These are phyloP conservation scores for Phytomonas sp. DNA, from an alignment of 208 protist species.

Conservation along the genomic window DNA sequence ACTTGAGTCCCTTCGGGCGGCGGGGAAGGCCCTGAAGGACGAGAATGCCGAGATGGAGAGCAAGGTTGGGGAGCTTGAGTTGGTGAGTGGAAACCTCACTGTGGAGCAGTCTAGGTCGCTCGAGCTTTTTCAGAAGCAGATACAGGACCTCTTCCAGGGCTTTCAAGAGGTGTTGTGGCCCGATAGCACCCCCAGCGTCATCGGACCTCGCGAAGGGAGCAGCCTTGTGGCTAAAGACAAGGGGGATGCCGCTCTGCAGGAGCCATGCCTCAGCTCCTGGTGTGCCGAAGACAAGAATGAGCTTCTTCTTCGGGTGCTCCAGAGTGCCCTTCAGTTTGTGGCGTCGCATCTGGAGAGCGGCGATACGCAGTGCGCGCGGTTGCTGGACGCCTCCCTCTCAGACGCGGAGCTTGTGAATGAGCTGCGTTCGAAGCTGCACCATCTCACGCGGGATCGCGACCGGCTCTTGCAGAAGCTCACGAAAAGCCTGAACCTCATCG, in stretches of 20 bases:
- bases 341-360: constrained; percentile 27
- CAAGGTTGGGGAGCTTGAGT: constrained; percentile 2
- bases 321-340: constrained; percentile 32
- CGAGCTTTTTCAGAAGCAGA: background rate
- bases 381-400: constrained; percentile 53
- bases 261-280: background rate
- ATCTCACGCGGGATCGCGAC: constrained; percentile 40
- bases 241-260: background rate
- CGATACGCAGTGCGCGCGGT: constrained; percentile 33
- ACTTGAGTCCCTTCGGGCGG: background rate
- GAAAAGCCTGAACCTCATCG: constrained; percentile 45
- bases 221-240: background rate
- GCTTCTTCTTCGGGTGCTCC: constrained; percentile 12
- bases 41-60: constrained; percentile 10
- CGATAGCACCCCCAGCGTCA: too few relatives aligned
- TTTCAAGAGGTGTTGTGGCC: background rate
- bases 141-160: background rate
- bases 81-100: background rate
- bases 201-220: background rate
- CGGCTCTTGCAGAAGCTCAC: constrained; percentile 23
- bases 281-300: background rate
- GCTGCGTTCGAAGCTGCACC: constrained; percentile 30
- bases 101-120: background rate
- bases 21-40: background rate
- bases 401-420: constrained; percentile 53